A percentile compares a stretch with the other conserved stretches of the same genome.
phyloP scores from a whole-genome alignment of 2,329 filamentous ascomycete species.

The Neofusicoccum cordaticola region DNA sequence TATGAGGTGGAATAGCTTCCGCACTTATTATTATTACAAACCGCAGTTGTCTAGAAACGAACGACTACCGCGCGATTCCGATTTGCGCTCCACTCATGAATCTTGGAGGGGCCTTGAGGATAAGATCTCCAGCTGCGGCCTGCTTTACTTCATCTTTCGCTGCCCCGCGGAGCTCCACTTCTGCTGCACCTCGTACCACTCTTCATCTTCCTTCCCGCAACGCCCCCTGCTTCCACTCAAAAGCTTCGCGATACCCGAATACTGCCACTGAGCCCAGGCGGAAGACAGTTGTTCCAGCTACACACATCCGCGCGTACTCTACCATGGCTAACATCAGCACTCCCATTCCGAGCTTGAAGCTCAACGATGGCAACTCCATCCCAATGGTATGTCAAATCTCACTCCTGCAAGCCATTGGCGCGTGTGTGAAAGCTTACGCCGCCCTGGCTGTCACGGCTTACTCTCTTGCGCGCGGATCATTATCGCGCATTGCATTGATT shows the following conservation, averaged over 20 bases:
- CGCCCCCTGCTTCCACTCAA: background rate
- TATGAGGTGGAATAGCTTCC: too few relatives aligned
- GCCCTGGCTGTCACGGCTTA: background rate
- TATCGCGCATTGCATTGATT: background rate
- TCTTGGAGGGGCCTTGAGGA: background rate
- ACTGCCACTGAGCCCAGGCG: background rate
- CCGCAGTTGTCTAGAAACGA: background rate
- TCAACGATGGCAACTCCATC: conserved; percentile 72
- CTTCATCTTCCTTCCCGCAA: background rate
- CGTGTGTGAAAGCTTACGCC: background rate
- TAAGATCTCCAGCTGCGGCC: background rate
- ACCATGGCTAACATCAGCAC: conserved; percentile 43
- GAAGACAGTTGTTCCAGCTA: background rate
- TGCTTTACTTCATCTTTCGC: background rate
- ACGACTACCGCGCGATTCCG: too few relatives aligned
- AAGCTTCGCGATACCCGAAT: background rate
- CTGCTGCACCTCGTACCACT: background rate
- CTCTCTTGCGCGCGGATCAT: background rate
- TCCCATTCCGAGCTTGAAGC: conserved; percentile 60
- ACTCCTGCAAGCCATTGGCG: background rate
- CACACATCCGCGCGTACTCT: background rate
- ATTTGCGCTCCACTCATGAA: background rate
- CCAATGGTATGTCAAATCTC: conserved; percentile 53
- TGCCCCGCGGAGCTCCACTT: conserved; percentile 1
- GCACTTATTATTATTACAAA: background rate